Evolutionary conservation across 148 eudicot genomes (phyloP).

Genomic region (Rhododendron griersonianum): DNA sequence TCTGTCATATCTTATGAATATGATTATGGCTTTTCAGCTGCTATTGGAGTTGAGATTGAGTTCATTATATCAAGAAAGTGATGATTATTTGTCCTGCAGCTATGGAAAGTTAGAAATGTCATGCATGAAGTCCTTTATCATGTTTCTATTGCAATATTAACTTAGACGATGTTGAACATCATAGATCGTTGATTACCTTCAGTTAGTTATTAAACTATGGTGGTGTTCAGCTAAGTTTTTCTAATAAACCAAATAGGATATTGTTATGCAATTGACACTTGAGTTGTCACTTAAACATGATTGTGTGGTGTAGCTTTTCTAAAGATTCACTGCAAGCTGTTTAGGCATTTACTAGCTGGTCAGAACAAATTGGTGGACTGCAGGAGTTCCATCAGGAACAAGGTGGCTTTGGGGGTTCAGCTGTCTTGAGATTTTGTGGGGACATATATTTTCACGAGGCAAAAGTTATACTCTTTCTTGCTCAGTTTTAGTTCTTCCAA

Average conservation of each 20-base stretch:
- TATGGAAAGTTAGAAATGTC: background rate
- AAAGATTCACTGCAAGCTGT: background rate
- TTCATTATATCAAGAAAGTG: slow-evolving; percentile 1
- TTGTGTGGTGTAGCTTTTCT: background rate
- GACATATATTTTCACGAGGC: background rate
- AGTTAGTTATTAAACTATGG: background rate
- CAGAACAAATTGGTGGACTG: background rate
- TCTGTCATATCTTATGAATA: background rate
- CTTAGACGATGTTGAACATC: background rate
- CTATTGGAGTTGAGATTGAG: background rate
- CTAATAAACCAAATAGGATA: background rate
- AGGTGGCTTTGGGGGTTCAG: background rate
- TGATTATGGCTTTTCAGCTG: background rate
- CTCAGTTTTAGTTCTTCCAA: background rate
- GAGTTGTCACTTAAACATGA: background rate
- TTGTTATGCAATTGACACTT: background rate
- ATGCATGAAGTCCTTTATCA: background rate
- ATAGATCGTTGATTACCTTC: background rate
- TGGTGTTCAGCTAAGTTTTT: background rate
- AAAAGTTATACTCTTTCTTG: background rate
- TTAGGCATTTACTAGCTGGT: background rate
- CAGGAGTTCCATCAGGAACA: background rate
- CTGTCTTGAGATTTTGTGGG: background rate
- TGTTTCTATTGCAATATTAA: background rate
- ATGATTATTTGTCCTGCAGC: background rate